Evolutionary conservation across 208 protist genomes (phyloP).

Genomic region (Balamuthia mandrillaris): DNA sequence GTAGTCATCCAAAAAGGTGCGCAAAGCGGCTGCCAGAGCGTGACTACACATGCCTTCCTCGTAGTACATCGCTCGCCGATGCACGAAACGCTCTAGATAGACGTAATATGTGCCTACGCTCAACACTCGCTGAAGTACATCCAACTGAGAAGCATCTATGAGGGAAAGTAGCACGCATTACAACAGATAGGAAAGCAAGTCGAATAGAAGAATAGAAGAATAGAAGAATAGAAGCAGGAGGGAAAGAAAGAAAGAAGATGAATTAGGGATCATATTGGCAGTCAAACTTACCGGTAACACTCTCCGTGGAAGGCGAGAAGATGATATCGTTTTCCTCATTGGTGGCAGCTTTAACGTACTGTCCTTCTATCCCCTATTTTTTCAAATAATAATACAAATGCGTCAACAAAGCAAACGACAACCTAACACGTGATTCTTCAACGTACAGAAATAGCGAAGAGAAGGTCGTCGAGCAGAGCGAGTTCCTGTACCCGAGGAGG

Average conservation of each 20-base stretch:
- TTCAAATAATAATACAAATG: too few species aligned
- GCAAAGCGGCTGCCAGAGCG: not conserved
- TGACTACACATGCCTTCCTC: slow-evolving; percentile 2
- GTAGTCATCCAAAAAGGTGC: not conserved
- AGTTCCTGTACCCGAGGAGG: not conserved
- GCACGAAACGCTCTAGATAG: not conserved
- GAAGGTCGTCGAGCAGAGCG: not conserved
- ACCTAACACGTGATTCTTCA: too few species aligned
- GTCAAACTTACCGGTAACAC: too few species aligned
- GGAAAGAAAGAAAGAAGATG: too few species aligned
- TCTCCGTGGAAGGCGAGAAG: too few species aligned
- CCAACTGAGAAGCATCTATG: not conserved
- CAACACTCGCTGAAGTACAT: not conserved
- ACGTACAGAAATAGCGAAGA: not conserved
- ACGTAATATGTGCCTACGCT: not conserved
- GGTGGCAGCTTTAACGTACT: not conserved
- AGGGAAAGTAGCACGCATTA: too few species aligned
- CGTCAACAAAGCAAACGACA: too few species aligned
- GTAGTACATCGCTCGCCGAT: not conserved
- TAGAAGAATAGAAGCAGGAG: too few species aligned
- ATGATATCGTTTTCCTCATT: not conserved
- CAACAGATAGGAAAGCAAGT: too few species aligned
- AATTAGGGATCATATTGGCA: too few species aligned
- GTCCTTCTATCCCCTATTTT: not conserved
- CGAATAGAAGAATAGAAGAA: too few species aligned